A percentile compares a stretch with the other conserved stretches of the same genome.
phyloP scores from a whole-genome alignment of 1,284 basidiomycete genomes.

The Schizophyllum amplum region DNA sequence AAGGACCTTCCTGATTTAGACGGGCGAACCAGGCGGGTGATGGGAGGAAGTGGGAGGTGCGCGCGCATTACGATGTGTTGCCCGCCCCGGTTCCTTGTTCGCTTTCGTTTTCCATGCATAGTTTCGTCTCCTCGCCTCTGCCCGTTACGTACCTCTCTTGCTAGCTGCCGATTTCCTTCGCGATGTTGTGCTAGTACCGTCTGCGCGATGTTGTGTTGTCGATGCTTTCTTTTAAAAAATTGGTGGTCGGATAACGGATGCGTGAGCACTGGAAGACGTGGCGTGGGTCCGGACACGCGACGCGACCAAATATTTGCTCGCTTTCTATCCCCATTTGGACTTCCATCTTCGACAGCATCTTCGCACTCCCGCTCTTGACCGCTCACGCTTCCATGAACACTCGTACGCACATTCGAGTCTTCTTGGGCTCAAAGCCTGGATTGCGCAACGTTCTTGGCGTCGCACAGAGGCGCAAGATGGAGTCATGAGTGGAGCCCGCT shows the following conservation, averaged over 20 bases:
- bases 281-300: too few relatives aligned
- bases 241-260: not conserved
- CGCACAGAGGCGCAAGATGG: not conserved
- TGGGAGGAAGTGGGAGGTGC: not conserved
- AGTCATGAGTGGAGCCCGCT: not conserved
- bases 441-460: not conserved
- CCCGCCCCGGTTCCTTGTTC: too few relatives aligned
- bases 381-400: not conserved
- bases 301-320: not conserved
- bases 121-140: not conserved
- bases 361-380: not conserved
- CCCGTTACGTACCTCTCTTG: not conserved
- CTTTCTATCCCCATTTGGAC: not conserved
- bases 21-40: not conserved
- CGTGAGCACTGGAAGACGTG: not conserved
- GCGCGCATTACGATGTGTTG: too few relatives aligned
- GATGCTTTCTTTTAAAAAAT: not conserved
- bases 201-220: not conserved
- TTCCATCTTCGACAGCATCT: not conserved
- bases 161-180: not conserved
- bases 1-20: not conserved
- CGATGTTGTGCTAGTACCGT: not conserved
- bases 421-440: not conserved
- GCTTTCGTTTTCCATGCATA: too few relatives aligned
- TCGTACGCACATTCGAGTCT: not conserved